Percentiles rank a stretch among this genome's conserved stretches.
Conservation (phyloP, 805 yeast species). For the Debaryomyces prosopidis region DNA sequence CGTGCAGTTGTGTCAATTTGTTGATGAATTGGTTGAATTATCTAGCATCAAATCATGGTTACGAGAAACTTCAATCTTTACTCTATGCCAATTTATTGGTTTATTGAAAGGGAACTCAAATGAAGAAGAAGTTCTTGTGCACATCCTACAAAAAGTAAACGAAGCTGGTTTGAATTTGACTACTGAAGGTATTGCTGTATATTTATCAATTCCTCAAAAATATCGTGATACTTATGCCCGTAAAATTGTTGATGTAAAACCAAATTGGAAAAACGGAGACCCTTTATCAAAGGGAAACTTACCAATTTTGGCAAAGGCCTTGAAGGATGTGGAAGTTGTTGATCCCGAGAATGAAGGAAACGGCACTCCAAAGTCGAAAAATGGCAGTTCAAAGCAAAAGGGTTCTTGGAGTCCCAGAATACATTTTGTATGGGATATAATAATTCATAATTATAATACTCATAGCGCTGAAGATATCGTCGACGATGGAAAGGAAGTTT, state of each 20-base stretch:
- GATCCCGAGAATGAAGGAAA: slow-evolving; percentile 39
- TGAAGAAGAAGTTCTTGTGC: slow-evolving; percentile 20
- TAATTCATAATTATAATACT: slow-evolving; percentile 46
- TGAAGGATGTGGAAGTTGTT: slow-evolving; percentile 55
- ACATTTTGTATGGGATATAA: slow-evolving; percentile 73
- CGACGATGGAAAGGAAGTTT: slow-evolving; percentile 21
- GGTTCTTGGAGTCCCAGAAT: slow-evolving; percentile 74
- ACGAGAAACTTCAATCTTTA: slow-evolving; percentile 75
- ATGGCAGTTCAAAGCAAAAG: slow-evolving; percentile 46
- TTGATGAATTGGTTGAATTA: slow-evolving; percentile 53
- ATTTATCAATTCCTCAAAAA: slow-evolving; percentile 49
- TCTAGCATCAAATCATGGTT: slow-evolving; percentile 78
- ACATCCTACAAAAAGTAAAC: slow-evolving; percentile 46
- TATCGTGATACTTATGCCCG: slow-evolving; percentile 12
- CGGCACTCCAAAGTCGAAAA: slow-evolving; percentile 17
- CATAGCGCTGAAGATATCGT: slow-evolving; percentile 14
- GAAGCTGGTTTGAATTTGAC: slow-evolving; percentile 59
- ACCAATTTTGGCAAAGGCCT: slow-evolving; percentile 56
- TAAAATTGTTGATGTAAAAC: slow-evolving; percentile 12
- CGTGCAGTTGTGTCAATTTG: slow-evolving; percentile 31
- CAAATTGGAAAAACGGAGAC: slow-evolving; percentile 69
- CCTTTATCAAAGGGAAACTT: slow-evolving; percentile 76
- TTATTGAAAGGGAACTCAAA: slow-evolving; percentile 10
- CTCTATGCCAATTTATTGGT: slow-evolving; percentile 56
- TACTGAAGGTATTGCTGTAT: slow-evolving; percentile 79